phyloP scores from a whole-genome alignment of 2,329 filamentous ascomycete genomes.

The Byssoonygena ceratinophila region DNA sequence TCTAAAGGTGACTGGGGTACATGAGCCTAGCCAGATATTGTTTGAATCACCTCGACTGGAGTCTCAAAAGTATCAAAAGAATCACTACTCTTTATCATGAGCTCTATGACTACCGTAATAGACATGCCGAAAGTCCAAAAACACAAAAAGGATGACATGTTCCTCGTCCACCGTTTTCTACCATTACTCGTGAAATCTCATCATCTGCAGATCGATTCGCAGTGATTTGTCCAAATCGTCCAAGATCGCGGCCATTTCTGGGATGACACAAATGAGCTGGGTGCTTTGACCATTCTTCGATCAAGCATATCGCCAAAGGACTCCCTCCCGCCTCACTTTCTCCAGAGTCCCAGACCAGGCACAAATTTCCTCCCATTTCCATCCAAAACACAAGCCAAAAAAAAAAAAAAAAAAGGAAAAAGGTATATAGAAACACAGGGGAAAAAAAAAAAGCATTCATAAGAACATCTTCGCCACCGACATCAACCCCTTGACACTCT shows the following conservation, averaged over 20 bases:
- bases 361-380: background rate
- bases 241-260: background rate
- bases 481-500: conserved; percentile 40
- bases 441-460: conserved; percentile 24
- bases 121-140: background rate
- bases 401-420: background rate
- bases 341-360: background rate
- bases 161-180: background rate
- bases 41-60: no score
- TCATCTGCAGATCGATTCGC: background rate
- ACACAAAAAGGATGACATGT: background rate
- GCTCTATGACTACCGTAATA: background rate
- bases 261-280: background rate
- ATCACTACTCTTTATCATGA: background rate
- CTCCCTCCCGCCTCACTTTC: background rate
- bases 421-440: no score
- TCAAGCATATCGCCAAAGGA: background rate
- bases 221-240: background rate
- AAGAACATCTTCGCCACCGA: conserved; percentile 45
- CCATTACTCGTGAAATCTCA: background rate
- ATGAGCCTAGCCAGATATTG: no score
- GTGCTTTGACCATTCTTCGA: background rate
- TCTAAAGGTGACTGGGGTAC: no score
- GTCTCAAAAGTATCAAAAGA: no score
- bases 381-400: background rate